These are phyloP conservation scores for Amanita pseudoporphyria DNA, from an alignment of 768 basidiomycete species.

Conservation along the genomic window DNA sequence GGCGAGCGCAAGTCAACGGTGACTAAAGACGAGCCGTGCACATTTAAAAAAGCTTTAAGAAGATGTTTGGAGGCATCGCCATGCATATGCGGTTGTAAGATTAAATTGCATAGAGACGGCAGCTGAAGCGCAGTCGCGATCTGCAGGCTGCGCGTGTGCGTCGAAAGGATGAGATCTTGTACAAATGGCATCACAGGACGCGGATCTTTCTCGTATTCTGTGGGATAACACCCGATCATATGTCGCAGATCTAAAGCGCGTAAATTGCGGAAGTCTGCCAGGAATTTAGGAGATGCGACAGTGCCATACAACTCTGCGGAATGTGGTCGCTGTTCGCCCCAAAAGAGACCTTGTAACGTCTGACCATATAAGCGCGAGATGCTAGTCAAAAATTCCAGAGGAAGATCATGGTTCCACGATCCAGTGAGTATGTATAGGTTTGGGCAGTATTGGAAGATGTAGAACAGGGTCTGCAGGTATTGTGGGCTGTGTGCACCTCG, in stretches of 20 bases:
- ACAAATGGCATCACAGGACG: slow-evolving; percentile 30
- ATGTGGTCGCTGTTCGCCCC: slow-evolving; percentile 26
- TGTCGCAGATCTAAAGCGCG: slow-evolving; percentile 38
- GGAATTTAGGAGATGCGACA: slow-evolving; percentile 24
- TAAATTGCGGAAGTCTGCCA: slow-evolving; percentile 31
- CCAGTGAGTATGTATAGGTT: slow-evolving; percentile 36
- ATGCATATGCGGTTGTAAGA: slow-evolving; percentile 24
- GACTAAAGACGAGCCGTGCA: slow-evolving; percentile 30
- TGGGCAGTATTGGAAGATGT: slow-evolving; percentile 35
- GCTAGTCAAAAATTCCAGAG: slow-evolving; percentile 32
- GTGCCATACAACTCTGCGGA: slow-evolving; percentile 11
- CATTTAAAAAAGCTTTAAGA: slow-evolving; percentile 28
- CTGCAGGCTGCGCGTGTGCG: slow-evolving; percentile 24
- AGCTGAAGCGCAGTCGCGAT: slow-evolving; percentile 28
- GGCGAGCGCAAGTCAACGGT: slow-evolving; percentile 32
- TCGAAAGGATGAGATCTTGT: slow-evolving; percentile 33
- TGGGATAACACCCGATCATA: slow-evolving; percentile 21
- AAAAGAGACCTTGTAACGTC: slow-evolving; percentile 33
- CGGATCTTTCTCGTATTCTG: slow-evolving; percentile 10
- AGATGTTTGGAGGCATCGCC: slow-evolving; percentile 13
- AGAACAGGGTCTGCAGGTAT: slow-evolving; percentile 33
- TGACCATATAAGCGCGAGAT: slow-evolving; percentile 30
- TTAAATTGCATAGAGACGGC: slow-evolving; percentile 34
- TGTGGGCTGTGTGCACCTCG: slow-evolving; percentile 26
- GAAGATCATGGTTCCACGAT: slow-evolving; percentile 34